Conservation (phyloP, 495 filamentous ascomycete genomes). For the Hypoxylon fragiforme region DNA sequence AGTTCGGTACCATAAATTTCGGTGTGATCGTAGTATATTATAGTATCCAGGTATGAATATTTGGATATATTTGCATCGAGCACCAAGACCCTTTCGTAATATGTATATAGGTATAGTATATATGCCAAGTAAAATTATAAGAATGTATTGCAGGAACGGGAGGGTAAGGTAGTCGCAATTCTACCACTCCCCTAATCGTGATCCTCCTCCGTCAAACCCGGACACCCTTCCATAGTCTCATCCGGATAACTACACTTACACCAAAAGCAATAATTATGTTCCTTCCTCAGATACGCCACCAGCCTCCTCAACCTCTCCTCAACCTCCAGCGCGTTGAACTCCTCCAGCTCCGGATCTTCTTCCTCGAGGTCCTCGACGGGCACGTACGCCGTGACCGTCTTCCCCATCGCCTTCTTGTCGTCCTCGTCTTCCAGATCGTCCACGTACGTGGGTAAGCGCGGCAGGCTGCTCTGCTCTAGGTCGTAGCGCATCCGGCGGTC, state of each 20-base stretch:
- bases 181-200: slow-evolving; percentile 63
- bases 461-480: slow-evolving; percentile 65
- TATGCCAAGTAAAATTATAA: no score
- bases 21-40: no score
- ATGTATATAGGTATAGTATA: no score
- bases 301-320: slow-evolving; percentile 66
- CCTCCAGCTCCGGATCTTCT: slow-evolving; percentile 84
- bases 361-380: slow-evolving; percentile 75
- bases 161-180: no score
- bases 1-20: no score
- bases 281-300: slow-evolving; percentile 68
- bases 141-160: no score
- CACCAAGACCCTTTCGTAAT: no score
- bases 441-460: slow-evolving; percentile 53
- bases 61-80: no score
- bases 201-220: slow-evolving; percentile 87
- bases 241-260: slow-evolving; percentile 82
- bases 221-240: slow-evolving; percentile 80
- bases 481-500: slow-evolving; percentile 68
- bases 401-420: slow-evolving; percentile 52
- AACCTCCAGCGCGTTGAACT: slow-evolving; percentile 70
- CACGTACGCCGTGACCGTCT: slow-evolving; percentile 43
- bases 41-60: no score
- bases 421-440: slow-evolving; percentile 58
- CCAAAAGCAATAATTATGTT: slow-evolving; percentile 91